phyloP scores from a whole-genome alignment of 2,329 filamentous ascomycete genomes.

The Diaporthe australafricana region DNA sequence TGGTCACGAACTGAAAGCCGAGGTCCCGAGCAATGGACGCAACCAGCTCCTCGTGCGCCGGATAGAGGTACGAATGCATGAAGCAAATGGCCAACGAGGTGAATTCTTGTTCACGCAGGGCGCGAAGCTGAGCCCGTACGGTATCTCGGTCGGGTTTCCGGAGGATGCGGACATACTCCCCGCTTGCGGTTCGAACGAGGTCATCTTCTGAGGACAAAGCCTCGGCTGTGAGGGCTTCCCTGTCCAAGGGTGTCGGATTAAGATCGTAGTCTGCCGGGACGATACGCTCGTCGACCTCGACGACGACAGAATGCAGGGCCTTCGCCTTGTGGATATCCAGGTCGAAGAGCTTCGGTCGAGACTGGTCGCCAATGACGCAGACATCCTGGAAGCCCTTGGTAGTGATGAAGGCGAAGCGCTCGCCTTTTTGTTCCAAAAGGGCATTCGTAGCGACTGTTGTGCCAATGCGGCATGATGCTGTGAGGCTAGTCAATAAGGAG shows the following conservation, averaged over 20 bases:
- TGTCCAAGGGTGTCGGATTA: constrained; percentile 27
- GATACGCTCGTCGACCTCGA: constrained; percentile 38
- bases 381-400: constrained; percentile 44
- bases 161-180: constrained; percentile 33
- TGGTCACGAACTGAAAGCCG: constrained; percentile 52
- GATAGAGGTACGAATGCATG: constrained; percentile 81
- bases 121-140: constrained; percentile 18
- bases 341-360: constrained; percentile 47
- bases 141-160: constrained; percentile 24
- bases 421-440: constrained; percentile 36
- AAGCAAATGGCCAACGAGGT: constrained; percentile 67
- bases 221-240: not conserved
- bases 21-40: constrained; percentile 50
- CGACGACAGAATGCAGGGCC: constrained; percentile 36
- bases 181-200: constrained; percentile 32
- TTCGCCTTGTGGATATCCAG: constrained; percentile 37
- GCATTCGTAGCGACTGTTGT: constrained; percentile 37
- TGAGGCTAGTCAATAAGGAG: too few species aligned
- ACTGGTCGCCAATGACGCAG: constrained; percentile 47
- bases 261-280: constrained; percentile 37
- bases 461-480: constrained; percentile 34
- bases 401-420: constrained; percentile 36
- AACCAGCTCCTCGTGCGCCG: constrained; percentile 62
- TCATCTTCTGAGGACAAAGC: not conserved
- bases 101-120: constrained; percentile 54